Evolutionary conservation across 2,329 filamentous ascomycete species (phyloP).

Genomic region (Phoma sp.): DNA sequence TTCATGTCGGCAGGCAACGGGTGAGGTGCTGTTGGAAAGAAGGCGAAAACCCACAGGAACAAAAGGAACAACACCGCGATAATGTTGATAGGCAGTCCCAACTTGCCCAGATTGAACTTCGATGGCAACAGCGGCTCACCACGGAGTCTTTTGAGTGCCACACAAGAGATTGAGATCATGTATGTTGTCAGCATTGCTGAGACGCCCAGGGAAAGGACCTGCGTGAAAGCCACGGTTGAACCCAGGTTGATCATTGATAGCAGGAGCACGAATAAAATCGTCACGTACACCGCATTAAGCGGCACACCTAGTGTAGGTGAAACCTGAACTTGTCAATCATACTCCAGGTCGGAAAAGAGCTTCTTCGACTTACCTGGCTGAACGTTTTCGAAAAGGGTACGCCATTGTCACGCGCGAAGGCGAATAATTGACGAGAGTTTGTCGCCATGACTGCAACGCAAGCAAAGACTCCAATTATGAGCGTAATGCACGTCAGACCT

Average conservation of each 20-base stretch:
- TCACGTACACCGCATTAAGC: constrained; percentile 29
- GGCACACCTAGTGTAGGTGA: constrained; percentile 29
- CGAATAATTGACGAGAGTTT: constrained; percentile 35
- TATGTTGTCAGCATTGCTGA: constrained; percentile 31
- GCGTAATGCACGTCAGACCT: constrained; percentile 28
- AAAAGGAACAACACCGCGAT: constrained; percentile 49
- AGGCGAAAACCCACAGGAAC: constrained; percentile 52
- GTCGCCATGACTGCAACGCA: constrained; percentile 32
- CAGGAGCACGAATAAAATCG: constrained; percentile 27
- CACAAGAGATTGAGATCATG: constrained; percentile 53
- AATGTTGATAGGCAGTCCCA: constrained; percentile 52
- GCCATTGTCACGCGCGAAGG: constrained; percentile 38
- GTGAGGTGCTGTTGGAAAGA: constrained; percentile 51
- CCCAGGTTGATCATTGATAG: constrained; percentile 41
- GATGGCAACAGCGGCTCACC: constrained; percentile 52
- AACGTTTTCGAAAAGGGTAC: constrained; percentile 37
- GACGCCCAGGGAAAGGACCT: constrained; percentile 22
- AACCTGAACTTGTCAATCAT: constrained; percentile 12
- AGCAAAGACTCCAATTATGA: constrained; percentile 28
- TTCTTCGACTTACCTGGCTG: constrained; percentile 15
- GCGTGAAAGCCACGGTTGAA: constrained; percentile 31
- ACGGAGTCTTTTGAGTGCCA: constrained; percentile 53
- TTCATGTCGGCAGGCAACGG: constrained; percentile 56
- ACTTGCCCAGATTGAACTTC: constrained; percentile 55
- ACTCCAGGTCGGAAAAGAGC: no score